A percentile compares a stretch with the other conserved stretches of the same genome.
Evolutionary conservation across 148 eudicot genomes (phyloP).

Genomic region (Hydrangea macrophylla): DNA sequence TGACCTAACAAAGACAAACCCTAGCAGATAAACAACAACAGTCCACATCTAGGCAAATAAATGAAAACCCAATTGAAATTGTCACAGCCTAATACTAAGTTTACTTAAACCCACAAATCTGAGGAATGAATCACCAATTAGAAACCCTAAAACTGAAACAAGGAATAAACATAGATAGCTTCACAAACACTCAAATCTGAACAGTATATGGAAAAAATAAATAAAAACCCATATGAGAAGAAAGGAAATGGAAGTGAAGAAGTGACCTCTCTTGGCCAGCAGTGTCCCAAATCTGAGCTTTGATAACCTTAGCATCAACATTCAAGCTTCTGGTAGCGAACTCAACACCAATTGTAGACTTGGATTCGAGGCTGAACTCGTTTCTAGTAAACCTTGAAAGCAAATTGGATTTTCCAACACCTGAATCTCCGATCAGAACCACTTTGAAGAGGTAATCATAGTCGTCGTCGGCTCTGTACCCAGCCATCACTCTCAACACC

Average conservation of each 20-base stretch:
- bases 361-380: constrained; percentile 41
- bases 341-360: constrained; percentile 43
- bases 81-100: too few species aligned
- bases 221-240: too few species aligned
- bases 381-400: constrained; percentile 36
- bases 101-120: too few species aligned
- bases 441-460: constrained; percentile 39
- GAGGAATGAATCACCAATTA: background rate
- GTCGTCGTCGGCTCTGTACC: constrained; percentile 42
- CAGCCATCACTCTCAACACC: constrained; percentile 19
- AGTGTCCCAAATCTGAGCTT: constrained; percentile 52
- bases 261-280: constrained; percentile 43
- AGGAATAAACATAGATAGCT: background rate
- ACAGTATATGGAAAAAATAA: background rate
- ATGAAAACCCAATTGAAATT: background rate
- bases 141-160: background rate
- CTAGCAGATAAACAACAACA: constrained; percentile 6
- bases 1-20: background rate
- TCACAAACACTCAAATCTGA: background rate
- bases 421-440: constrained; percentile 42
- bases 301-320: constrained; percentile 39
- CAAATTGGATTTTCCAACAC: constrained; percentile 42
- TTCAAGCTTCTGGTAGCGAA: constrained; percentile 39
- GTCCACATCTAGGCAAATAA: background rate
- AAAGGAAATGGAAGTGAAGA: background rate